phyloP scores from a whole-genome alignment of 306 rosid genomes.

The Acacia melanoxylon region DNA sequence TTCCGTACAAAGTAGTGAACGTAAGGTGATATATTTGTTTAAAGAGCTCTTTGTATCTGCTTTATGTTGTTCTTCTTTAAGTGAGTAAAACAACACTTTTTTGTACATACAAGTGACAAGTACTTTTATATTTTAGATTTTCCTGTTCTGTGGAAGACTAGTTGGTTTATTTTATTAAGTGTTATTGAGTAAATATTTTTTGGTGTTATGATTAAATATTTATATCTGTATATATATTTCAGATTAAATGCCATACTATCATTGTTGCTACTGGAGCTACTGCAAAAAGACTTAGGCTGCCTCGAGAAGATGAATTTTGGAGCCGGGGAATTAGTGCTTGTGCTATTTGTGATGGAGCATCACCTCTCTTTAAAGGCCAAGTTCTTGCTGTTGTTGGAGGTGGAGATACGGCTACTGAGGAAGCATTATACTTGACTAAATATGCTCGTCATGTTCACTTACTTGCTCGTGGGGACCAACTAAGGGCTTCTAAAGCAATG shows the following conservation, averaged over 20 bases:
- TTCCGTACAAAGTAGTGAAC: constrained; percentile 68
- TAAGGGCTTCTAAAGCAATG: constrained; percentile 96
- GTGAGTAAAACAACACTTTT: constrained; percentile 10
- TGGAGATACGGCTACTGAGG: constrained; percentile 97
- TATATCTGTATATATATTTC: constrained; percentile 28
- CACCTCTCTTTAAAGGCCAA: constrained; percentile 93
- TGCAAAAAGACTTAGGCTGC: constrained; percentile 80
- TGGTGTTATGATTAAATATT: background rate
- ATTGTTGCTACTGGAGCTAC: constrained; percentile 93
- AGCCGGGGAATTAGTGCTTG: constrained; percentile 98
- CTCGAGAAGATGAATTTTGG: constrained; percentile 97
- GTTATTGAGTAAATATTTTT: constrained; percentile 20
- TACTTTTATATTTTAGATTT: background rate
- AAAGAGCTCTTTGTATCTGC: constrained; percentile 22
- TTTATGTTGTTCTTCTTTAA: background rate
- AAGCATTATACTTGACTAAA: constrained; percentile 87
- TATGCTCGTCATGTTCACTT: constrained; percentile 91
- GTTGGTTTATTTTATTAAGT: constrained; percentile 10
- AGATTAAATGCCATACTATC: constrained; percentile 80
- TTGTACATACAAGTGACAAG: background rate
- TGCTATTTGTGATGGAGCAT: constrained; percentile 98
- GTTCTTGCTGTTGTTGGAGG: constrained; percentile 96
- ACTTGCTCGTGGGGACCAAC: constrained; percentile 81
- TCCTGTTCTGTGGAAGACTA: constrained; percentile 26
- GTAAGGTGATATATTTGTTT: constrained; percentile 50